Evolutionary conservation across 2,329 filamentous ascomycete species (phyloP), one percentile per base, ranked within the genome.

Genomic region (Sporothrix curviconia): DNA sequence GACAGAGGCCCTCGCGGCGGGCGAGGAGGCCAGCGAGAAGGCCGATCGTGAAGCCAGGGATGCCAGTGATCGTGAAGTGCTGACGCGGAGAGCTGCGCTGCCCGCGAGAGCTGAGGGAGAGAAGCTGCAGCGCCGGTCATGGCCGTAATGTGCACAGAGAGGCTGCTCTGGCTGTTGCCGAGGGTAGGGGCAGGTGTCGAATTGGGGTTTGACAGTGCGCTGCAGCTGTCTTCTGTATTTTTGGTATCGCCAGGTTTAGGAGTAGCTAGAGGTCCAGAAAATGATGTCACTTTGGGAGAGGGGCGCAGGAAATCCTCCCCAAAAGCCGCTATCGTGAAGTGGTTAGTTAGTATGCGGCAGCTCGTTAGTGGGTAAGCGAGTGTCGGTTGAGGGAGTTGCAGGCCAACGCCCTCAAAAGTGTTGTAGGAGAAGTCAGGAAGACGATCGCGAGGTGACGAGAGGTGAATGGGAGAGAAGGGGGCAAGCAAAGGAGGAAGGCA

Each of bases 271-370:
- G n/a, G n/a, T n/a, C n/a, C n/a, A n/a, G n/a, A n/a, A 24, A 14
- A 56, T 57, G 56, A 57, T 57, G 56, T 57, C 56, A 57, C 56
- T 15, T 19, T 12, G 8, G 34, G 40, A 53, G 40, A 37, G 56
- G 49, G 40, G 30, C 25, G 36, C 50, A 40, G 24, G 50, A n/a
- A n/a, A 22, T 53, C 28, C 28, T 14, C 19, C 24, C 44, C 25
- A 52, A 57, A 52, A 44, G 55, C 55, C 55, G 55, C 55, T 51
- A 51, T 52, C 39, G 55, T 43, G 49, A 19, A 25, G 19, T 32
- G n/a, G 24, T 30, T 17, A 6, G 34, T 4, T 39, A n/a, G n/a
- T n/a, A n/a, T n/a, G n/a, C n/a, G n/a, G n/a, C 34, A 22, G 28
- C 7, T 34, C 50, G 49, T 30, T 57, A 46, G 56, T 47, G 42